A percentile compares a stretch with the other conserved stretches of the same genome.
Evolutionary conservation across 192 early-diverging fungal species (phyloP).

Genomic region (Podila epigama): DNA sequence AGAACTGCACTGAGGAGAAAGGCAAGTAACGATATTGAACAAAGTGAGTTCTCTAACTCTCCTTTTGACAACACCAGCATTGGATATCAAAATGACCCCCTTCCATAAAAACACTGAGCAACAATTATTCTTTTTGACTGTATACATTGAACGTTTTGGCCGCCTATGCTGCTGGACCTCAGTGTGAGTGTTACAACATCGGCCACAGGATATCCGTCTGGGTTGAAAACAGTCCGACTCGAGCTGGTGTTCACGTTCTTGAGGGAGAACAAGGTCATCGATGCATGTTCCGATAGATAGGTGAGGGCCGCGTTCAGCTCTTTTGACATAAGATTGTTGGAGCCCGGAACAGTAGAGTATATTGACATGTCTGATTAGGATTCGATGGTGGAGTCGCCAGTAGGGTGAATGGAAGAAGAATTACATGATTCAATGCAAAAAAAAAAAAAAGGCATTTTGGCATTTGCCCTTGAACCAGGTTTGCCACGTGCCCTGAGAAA

Average conservation of each 20-base stretch:
- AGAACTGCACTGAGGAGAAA: conserved; percentile 24
- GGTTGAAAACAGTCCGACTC: conserved; percentile 39
- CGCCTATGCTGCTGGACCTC: conserved; percentile 30
- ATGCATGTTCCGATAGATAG: conserved; percentile 20
- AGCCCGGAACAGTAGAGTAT: conserved; percentile 19
- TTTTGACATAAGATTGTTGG: conserved; percentile 3
- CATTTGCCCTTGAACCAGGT: too few relatives aligned
- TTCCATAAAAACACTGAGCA: neutral
- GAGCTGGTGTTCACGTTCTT: conserved; percentile 28
- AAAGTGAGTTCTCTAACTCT: neutral
- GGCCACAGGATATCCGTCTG: conserved; percentile 24
- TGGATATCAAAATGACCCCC: neutral
- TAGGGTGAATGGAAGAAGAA: too few relatives aligned
- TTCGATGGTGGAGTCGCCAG: too few relatives aligned
- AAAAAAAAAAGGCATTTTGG: too few relatives aligned
- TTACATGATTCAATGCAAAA: too few relatives aligned
- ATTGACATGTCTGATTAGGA: conserved; percentile 22
- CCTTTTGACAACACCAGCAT: neutral
- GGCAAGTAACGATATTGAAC: neutral
- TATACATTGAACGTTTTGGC: conserved; percentile 31
- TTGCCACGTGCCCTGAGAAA: too few relatives aligned
- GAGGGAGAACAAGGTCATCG: conserved; percentile 41
- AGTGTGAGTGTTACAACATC: conserved; percentile 28
- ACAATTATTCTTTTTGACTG: neutral
- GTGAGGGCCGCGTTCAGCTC: conserved; percentile 17